Evolutionary conservation across 108 stramenopile genomes (phyloP), one percentile per base, ranked within the genome.

Genomic region (Cyclotella choctawhatcheeana): DNA sequence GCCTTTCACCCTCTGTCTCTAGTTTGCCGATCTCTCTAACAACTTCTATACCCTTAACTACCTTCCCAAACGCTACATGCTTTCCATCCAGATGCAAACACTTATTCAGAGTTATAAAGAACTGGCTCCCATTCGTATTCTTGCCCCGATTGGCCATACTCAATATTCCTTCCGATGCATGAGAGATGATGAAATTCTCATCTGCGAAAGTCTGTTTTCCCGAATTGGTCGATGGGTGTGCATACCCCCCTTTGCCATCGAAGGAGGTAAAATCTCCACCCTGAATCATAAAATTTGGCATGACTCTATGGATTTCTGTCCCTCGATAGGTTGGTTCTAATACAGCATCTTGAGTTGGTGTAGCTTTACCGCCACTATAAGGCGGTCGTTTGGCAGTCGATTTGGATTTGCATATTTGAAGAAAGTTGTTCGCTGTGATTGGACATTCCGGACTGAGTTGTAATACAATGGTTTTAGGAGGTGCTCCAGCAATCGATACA

Each of bases 281-380:
- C 69, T 97, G 97, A 53, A 97, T 82, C 96, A 99, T 88, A 61
- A 93, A 93, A 44, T 83, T 67, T 12, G 92, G 91, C 30, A 95
- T 81, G 44, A 95, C 79, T 17, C 94, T 82, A 66, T 95, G 94
- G 78, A 95, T 93, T 51, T 67, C 58, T 31, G 78, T 81, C 10
- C 87, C 81, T 58, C 85, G 72, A 73, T 89, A 91, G 29, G 88
- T 85, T 37, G 84, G 83, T 14, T 61, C 22, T 13, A 77, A 45
- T 25, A 47, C 43, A n/a, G n/a, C n/a, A n/a, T n/a, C 37, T 53
- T 44, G 22, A 26, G 58, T 47, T 12, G 0, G 20, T 32, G 55
- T 13, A 10, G 32, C 29, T 24, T 18, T 13, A 69, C 44, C 56
- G 67, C 13, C 18, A 13, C 24, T 51, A 58, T 44, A 58, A 17